Evolutionary conservation across 2,329 filamentous ascomycete genomes (phyloP).

Genomic region (Colletotrichum echinochloae): DNA sequence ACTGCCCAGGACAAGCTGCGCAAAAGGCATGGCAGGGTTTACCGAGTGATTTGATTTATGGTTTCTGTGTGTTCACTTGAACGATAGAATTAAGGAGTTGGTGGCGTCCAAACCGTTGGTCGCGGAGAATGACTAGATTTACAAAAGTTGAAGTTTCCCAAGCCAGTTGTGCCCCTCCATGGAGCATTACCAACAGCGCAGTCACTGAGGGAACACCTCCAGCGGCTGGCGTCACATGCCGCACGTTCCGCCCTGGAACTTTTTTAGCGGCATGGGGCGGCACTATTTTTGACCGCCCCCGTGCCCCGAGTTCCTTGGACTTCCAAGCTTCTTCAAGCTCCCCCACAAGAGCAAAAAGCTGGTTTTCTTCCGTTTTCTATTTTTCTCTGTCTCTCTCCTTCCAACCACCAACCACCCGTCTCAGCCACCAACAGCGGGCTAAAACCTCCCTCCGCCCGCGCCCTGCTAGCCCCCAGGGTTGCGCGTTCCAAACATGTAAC

Average conservation of each 20-base stretch:
- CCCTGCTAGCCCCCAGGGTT: slow-evolving; percentile 27
- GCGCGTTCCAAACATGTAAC: slow-evolving; percentile 37
- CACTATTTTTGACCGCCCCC: slow-evolving; percentile 35
- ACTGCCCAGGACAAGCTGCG: slow-evolving; percentile 90
- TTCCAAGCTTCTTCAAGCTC: slow-evolving; percentile 39
- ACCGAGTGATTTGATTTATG: no score
- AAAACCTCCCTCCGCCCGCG: slow-evolving; percentile 16
- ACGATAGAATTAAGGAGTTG: background rate
- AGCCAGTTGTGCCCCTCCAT: slow-evolving; percentile 32
- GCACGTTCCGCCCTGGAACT: slow-evolving; percentile 16
- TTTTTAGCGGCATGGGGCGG: slow-evolving; percentile 33
- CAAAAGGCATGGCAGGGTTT: slow-evolving; percentile 65
- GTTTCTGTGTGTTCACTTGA: background rate
- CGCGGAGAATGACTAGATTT: background rate
- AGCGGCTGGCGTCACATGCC: slow-evolving; percentile 33
- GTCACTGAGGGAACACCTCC: background rate
- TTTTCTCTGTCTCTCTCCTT: slow-evolving; percentile 33
- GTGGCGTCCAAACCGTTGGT: slow-evolving; percentile 1
- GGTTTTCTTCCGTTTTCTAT: slow-evolving; percentile 29
- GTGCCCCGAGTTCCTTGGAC: slow-evolving; percentile 25
- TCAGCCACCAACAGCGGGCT: slow-evolving; percentile 35
- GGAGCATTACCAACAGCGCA: slow-evolving; percentile 8
- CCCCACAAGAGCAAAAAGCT: slow-evolving; percentile 28
- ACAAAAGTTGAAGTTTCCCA: slow-evolving; percentile 28
- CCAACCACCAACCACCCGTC: slow-evolving; percentile 36